phyloP scores from a whole-genome alignment of 1,284 basidiomycete genomes.

The Cryptococcus sp. region DNA sequence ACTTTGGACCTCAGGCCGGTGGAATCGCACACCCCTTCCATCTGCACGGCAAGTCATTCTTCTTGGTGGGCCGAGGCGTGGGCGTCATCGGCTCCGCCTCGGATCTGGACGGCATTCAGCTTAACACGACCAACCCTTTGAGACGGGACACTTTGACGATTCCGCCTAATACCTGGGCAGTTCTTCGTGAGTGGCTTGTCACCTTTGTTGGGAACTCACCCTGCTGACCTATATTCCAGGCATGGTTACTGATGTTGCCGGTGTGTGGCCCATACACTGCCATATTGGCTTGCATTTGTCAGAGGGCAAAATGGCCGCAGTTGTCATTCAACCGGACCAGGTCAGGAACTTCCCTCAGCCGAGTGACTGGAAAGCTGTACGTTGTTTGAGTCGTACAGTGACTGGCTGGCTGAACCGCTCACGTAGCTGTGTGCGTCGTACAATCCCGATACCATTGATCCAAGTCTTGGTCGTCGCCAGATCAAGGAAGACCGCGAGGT shows the following conservation, averaged over 20 bases:
- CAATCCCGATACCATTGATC: too few species aligned
- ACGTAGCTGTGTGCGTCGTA: too few species aligned
- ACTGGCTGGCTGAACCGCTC: too few species aligned
- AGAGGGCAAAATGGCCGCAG: slow-evolving; percentile 9
- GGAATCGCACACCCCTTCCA: slow-evolving; percentile 46
- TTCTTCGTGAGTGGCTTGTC: slow-evolving; percentile 12
- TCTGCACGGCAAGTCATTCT: slow-evolving; percentile 31
- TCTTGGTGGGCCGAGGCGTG: slow-evolving; percentile 39
- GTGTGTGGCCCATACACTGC: slow-evolving; percentile 30
- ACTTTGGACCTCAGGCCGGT: neutral
- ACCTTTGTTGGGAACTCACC: too few species aligned
- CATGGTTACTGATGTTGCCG: slow-evolving; percentile 21
- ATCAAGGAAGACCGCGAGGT: too few species aligned
- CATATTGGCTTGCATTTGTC: slow-evolving; percentile 28
- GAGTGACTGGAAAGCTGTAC: slow-evolving; percentile 5
- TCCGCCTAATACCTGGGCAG: slow-evolving; percentile 20
- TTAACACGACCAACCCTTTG: slow-evolving; percentile 36
- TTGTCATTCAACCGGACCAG: slow-evolving; percentile 22
- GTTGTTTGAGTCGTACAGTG: too few species aligned
- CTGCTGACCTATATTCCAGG: neutral
- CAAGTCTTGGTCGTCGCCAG: too few species aligned
- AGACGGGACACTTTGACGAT: slow-evolving; percentile 47
- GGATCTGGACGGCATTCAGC: slow-evolving; percentile 8
- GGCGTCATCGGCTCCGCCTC: slow-evolving; percentile 29
- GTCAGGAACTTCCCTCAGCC: neutral